Base-by-base conservation (phyloP, 257 asterid species). In the Solanum commersonii region DNA sequence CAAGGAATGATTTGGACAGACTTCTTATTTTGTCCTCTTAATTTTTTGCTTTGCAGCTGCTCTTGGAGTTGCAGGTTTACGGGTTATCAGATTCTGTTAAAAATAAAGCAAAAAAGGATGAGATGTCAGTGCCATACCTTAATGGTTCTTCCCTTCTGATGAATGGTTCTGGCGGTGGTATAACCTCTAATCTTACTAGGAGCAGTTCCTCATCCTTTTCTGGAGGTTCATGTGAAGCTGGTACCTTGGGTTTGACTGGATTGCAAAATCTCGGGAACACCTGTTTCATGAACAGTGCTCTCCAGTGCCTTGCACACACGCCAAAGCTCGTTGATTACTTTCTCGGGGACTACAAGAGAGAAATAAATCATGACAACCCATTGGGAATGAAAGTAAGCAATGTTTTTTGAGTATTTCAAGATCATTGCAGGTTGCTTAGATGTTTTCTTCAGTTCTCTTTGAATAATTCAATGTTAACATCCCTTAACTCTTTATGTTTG, bases 311-410 rank as follows among this genome's bases (percentile, higher is more conserved):
- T 87, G 98, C 95, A 44, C 99, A 96, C 90, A 97, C 99, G 1
- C 99, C 99, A 44, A 95, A 94, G 95, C 95, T 97, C 83, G 98
- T 96, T 85, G 99, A 96, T 93, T 97, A 93, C 95, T 97, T 97
- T 92, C 99, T 97, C 87, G 98, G 98, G 88, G 98, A 97, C 89
- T 97, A 94, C 92, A 94, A 71, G 92, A 93, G 89, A 91, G 98
- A 97, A 89, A 95, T 97, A 89, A 97, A 96, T 90, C 88, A 88
- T 74, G 99, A 95, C 52, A 96, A 96, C 90, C 99, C 99, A 22
- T 89, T 97, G 94, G 99, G 99, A 93, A 97, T 95, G 99, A 93
- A 94, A 70, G 99, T 96, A 94, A 44, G 96, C 31, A 10, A 49
- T 82, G 42, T 31, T 90, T 40, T 44, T 44, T 44, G 56, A 44